These are phyloP conservation scores for Sechiopsis laciniata DNA, from an alignment of 306 rosid genomes.

Conservation along the genomic window DNA sequence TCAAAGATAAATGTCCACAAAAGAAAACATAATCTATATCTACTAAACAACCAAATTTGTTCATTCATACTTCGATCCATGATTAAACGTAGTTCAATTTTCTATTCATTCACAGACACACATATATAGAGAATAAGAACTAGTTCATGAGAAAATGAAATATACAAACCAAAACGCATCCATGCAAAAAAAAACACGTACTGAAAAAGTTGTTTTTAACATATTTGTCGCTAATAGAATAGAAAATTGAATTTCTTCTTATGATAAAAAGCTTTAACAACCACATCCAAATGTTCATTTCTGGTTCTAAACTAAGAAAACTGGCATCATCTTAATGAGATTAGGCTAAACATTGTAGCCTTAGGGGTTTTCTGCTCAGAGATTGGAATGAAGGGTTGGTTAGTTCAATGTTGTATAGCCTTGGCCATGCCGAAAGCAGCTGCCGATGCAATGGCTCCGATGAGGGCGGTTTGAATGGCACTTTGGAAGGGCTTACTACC, in stretches of 20 bases:
- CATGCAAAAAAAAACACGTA: no score
- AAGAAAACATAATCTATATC: no score
- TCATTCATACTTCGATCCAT: no score
- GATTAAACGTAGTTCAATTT: no score
- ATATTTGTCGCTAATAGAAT: background rate
- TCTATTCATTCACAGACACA: no score
- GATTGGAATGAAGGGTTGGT: background rate
- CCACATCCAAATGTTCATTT: conserved; percentile 10
- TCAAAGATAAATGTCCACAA: no score
- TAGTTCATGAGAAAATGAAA: background rate
- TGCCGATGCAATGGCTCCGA: conserved; percentile 80
- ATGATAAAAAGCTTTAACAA: background rate
- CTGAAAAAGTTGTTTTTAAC: background rate
- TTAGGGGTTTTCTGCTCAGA: background rate
- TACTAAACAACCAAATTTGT: no score
- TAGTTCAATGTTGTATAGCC: conserved; percentile 46
- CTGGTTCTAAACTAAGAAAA: background rate
- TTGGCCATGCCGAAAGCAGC: conserved; percentile 80
- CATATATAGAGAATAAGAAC: no score
- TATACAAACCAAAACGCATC: background rate
- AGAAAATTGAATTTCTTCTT: conserved; percentile 2
- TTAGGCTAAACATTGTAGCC: background rate
- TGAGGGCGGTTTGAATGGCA: conserved; percentile 72
- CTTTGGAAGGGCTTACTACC: conserved; percentile 63
- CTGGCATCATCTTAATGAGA: background rate